Base-by-base conservation (phyloP, 75 land plant genomes). In the Sequoia sempervirens region DNA sequence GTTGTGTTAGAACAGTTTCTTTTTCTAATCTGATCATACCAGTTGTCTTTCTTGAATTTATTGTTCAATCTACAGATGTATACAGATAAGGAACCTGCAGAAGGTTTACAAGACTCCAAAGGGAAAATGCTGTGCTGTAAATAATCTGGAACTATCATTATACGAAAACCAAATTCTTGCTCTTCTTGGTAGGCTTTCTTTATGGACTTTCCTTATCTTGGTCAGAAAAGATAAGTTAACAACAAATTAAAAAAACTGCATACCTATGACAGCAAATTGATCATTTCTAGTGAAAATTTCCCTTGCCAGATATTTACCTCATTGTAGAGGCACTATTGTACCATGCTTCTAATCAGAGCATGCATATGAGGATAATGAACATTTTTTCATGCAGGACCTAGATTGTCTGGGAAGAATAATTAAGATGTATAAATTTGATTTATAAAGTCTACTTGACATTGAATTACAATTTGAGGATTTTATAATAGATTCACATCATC, bases 121-220 rank as follows among this genome's bases (percentile, higher is more conserved):
- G 82, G 93, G 95, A 20, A 86, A 82, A 26, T 93, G 93, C 52
- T 88, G 89, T 86, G 98, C 97, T 74, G 94, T 96, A 12, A 89
- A 95, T 80, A 88, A 91, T 61, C 82, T 96, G 54, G 85, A 84
- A 34, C 89, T 96, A 81, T 91, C 93, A 76, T 85, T 96, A 17
- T 95, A 91, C 88, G 98, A 96, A 88, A 92, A 93, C 72, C 97
- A 95, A 80, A 92, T 95, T 80, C 97, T 95, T 76, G 95, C 98
- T 26, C 91, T 96, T 79, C 87, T 96, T 64, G 98, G 98, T 94
- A 69, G 30, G 70, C 81, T 46, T 83, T 9, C 23, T 58, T 68
- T 53, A 34, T 11, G 20, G 47, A 70, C 30, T 50, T 34, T 28
- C 36, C 32, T 30, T 58, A 37, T 66, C 80, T 80, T 80, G 84